Percentiles rank a stretch among this genome's conserved stretches.
These are phyloP conservation scores for Talaromyces adpressus DNA, from an alignment of 495 filamentous ascomycete genomes.

Conservation along the genomic window DNA sequence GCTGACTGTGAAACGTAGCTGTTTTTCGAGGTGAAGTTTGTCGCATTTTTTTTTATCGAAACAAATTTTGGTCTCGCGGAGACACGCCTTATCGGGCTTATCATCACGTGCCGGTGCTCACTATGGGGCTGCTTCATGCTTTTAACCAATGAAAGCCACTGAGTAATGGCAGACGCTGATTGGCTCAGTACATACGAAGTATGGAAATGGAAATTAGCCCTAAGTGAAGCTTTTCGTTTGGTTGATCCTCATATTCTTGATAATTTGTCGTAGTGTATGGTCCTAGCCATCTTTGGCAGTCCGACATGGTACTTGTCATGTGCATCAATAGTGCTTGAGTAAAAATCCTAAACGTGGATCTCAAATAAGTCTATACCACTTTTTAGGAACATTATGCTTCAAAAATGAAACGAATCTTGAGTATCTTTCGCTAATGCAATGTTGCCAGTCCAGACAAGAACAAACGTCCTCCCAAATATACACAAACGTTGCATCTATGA, in stretches of 20 bases:
- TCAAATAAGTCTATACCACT: not conserved
- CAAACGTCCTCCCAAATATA: not conserved
- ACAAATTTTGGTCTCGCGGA: constrained; percentile 5
- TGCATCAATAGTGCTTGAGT: no score
- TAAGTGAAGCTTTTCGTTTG: not conserved
- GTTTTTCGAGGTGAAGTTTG: not conserved
- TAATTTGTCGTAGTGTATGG: not conserved
- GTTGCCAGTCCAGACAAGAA: not conserved
- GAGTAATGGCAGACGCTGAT: not conserved
- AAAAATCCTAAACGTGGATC: not conserved
- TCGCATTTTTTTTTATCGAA: not conserved
- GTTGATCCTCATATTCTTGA: not conserved
- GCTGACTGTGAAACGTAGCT: not conserved
- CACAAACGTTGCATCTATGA: not conserved
- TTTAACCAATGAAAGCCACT: not conserved
- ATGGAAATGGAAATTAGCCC: not conserved
- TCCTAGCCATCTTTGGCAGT: no score
- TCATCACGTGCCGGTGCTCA: not conserved
- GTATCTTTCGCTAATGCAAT: not conserved
- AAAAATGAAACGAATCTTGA: not conserved
- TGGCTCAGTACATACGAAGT: not conserved
- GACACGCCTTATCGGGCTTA: not conserved
- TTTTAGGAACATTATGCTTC: not conserved
- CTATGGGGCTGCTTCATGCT: no score
- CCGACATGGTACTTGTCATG: no score